Percentiles rank a stretch among this genome's conserved stretches.
Conservation (phyloP, 2,329 filamentous ascomycete species). For the Pseudogymnoascus sp. region DNA sequence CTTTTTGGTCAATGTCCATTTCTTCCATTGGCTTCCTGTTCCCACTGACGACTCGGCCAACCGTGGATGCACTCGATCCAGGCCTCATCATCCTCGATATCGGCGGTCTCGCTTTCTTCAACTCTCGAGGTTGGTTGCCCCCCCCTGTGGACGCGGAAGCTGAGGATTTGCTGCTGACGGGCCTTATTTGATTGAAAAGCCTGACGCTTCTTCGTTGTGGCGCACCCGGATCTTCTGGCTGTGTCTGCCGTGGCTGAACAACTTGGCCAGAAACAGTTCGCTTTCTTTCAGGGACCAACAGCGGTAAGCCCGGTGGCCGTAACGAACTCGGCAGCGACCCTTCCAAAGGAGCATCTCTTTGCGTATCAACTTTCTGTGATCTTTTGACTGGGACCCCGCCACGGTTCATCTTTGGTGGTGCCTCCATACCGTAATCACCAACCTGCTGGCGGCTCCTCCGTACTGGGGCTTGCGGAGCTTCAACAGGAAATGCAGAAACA, state of each 20-base stretch:
- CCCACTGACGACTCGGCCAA: constrained; percentile 82
- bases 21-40: constrained; percentile 74
- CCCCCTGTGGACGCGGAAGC: constrained; percentile 53
- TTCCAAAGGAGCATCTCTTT: background rate
- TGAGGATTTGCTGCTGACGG: constrained; percentile 36
- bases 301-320: constrained; percentile 15
- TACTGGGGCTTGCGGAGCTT: constrained; percentile 42
- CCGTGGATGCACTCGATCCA: constrained; percentile 59
- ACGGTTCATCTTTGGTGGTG: constrained; percentile 29
- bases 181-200: constrained; percentile 63
- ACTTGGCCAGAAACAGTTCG: constrained; percentile 85
- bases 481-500: constrained; percentile 27
- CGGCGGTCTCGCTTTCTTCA: constrained; percentile 77
- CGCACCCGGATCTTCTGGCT: constrained; percentile 53
- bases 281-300: constrained; percentile 60
- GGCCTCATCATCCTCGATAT: constrained; percentile 59
- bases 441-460: constrained; percentile 29
- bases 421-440: constrained; percentile 29
- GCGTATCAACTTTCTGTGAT: constrained; percentile 12
- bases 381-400: constrained; percentile 24
- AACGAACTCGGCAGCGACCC: background rate
- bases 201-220: constrained; percentile 66
- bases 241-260: constrained; percentile 43
- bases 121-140: constrained; percentile 58
- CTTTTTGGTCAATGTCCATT: constrained; percentile 64